Evolutionary conservation across 345 rosid genomes (phyloP).

Genomic region (Geranium brycei): DNA sequence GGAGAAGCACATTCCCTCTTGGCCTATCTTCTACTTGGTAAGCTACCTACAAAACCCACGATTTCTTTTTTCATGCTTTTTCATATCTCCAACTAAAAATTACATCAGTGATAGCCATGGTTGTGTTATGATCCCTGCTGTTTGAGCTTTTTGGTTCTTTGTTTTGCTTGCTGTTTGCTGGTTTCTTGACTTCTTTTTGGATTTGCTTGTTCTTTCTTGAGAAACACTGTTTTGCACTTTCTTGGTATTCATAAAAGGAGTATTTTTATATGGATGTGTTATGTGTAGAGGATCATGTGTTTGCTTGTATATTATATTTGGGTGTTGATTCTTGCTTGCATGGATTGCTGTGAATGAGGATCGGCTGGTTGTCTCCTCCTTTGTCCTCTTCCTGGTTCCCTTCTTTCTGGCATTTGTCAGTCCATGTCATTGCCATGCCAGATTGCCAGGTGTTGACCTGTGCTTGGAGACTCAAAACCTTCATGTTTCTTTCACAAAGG

Average conservation of each 20-base stretch:
- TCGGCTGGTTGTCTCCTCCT: constrained; percentile 59
- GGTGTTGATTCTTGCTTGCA: constrained; percentile 12
- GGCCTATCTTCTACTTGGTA: constrained; percentile 38
- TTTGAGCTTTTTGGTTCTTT: too few relatives aligned
- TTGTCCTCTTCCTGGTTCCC: constrained; percentile 64
- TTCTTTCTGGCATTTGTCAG: constrained; percentile 36
- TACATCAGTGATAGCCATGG: too few relatives aligned
- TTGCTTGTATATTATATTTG: constrained; percentile 6
- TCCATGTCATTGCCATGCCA: constrained; percentile 12
- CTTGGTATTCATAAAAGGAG: constrained; percentile 36
- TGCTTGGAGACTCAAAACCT: background rate
- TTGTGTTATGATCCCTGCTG: too few relatives aligned
- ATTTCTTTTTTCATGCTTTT: too few relatives aligned
- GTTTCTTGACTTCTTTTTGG: too few relatives aligned
- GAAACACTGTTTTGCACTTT: constrained; percentile 7
- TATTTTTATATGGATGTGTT: too few relatives aligned
- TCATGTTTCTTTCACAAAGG: constrained; percentile 3
- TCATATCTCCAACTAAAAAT: too few relatives aligned
- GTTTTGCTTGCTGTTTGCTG: too few relatives aligned
- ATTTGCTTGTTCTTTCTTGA: too few relatives aligned
- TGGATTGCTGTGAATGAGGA: constrained; percentile 32
- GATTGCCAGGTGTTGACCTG: constrained; percentile 32
- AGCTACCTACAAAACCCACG: constrained; percentile 2
- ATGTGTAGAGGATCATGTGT: background rate
- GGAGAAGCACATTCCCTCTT: constrained; percentile 1